These are phyloP conservation scores for Fallopia convolvulus DNA, from an alignment of 148 eudicot genomes.

Conservation along the genomic window DNA sequence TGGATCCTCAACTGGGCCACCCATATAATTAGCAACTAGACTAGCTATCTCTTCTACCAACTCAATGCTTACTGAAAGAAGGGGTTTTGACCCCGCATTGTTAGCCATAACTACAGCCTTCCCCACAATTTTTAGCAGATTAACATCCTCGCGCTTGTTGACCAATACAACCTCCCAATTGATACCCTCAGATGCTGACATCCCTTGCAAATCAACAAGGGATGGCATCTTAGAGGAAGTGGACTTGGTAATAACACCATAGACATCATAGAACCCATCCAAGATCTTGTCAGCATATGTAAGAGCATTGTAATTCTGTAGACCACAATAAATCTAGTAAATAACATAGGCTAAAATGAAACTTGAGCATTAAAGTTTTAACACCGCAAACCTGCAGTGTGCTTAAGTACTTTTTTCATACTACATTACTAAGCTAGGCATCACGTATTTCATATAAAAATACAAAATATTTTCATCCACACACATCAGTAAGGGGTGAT, in stretches of 20 bases:
- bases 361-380: not conserved
- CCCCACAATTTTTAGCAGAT: constrained; percentile 63
- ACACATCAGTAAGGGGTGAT: not conserved
- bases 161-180: constrained; percentile 90
- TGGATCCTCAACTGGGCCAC: constrained; percentile 82
- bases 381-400: not conserved
- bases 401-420: not conserved
- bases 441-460: not conserved
- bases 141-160: constrained; percentile 59
- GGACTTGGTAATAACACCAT: constrained; percentile 47
- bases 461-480: not conserved
- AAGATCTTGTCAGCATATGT: constrained; percentile 90
- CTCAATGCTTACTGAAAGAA: constrained; percentile 22
- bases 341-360: constrained; percentile 42
- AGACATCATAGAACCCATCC: constrained; percentile 91
- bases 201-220: constrained; percentile 80
- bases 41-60: constrained; percentile 59
- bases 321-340: constrained; percentile 46
- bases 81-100: constrained; percentile 46
- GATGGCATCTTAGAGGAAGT: constrained; percentile 80
- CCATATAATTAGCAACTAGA: constrained; percentile 80
- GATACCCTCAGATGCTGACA: constrained; percentile 46
- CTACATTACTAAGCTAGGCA: not conserved
- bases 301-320: constrained; percentile 86
- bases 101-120: constrained; percentile 58